phyloP scores from a whole-genome alignment of 163 green algal species.

The Scenedesmus sp. region DNA sequence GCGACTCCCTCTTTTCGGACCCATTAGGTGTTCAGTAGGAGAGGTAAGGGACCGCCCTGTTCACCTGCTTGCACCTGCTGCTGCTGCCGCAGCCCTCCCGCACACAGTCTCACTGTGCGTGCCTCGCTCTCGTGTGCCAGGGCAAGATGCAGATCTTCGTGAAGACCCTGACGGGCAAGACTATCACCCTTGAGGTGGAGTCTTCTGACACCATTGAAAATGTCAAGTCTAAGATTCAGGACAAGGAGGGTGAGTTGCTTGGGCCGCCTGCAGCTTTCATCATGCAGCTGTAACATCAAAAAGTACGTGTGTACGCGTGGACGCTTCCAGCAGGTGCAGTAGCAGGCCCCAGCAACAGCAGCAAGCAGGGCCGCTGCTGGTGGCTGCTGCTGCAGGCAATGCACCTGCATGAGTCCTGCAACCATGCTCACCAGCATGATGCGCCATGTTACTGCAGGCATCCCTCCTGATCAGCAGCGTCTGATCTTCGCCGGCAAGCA shows the following conservation, averaged over 20 bases:
- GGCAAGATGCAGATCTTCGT: conserved; percentile 87
- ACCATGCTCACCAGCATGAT: background rate
- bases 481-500: conserved; percentile 98
- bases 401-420: background rate
- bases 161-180: conserved; percentile 93
- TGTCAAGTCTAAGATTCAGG: conserved; percentile 88
- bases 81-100: conserved; percentile 18
- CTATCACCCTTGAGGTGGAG: conserved; percentile 81
- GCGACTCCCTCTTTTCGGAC: background rate
- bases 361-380: background rate
- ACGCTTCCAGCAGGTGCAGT: background rate
- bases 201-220: conserved; percentile 82
- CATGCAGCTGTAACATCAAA: background rate
- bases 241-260: conserved; percentile 68
- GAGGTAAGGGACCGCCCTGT: background rate
- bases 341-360: background rate
- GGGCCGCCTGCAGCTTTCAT: background rate
- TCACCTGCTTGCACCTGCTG: background rate
- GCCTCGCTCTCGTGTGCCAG: conserved; percentile 11
- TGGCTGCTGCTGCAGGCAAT: background rate
- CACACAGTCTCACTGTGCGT: background rate
- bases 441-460: conserved; percentile 62
- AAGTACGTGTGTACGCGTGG: background rate
- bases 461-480: conserved; percentile 95
- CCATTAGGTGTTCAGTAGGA: conserved; percentile 6